Conservation (phyloP, 768 basidiomycete species). For the Tylopilus subfusipes region DNA sequence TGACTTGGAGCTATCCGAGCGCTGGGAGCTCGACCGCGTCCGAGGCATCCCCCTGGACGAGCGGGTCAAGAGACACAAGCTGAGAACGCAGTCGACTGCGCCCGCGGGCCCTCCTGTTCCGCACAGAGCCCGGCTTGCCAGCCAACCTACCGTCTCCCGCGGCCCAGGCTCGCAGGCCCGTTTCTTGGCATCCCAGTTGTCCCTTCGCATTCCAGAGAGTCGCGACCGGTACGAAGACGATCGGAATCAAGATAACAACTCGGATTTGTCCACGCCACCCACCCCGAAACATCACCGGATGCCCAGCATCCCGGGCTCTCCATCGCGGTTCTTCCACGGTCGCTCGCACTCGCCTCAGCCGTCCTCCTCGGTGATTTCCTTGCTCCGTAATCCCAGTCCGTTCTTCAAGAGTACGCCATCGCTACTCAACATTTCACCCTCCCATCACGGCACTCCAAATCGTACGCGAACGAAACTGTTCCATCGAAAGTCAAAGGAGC, state of each 20-base stretch:
- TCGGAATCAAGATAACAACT: slow-evolving; percentile 27
- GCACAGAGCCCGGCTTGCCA: slow-evolving; percentile 31
- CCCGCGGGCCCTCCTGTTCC: slow-evolving; percentile 15
- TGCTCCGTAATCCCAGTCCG: slow-evolving; percentile 34
- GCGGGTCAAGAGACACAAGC: slow-evolving; percentile 35
- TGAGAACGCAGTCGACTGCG: slow-evolving; percentile 32
- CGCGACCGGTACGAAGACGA: slow-evolving; percentile 33
- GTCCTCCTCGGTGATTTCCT: slow-evolving; percentile 33
- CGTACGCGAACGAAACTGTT: slow-evolving; percentile 33
- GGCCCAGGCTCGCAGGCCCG: slow-evolving; percentile 29
- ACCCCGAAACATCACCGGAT: slow-evolving; percentile 33
- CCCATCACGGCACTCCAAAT: slow-evolving; percentile 28
- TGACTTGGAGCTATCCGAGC: slow-evolving; percentile 41
- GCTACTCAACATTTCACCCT: slow-evolving; percentile 29
- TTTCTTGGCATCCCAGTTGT: slow-evolving; percentile 32
- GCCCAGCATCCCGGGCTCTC: slow-evolving; percentile 30
- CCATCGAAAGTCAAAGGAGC: slow-evolving; percentile 35
- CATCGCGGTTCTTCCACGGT: slow-evolving; percentile 30
- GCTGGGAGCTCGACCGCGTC: slow-evolving; percentile 44
- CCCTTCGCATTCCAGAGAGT: slow-evolving; percentile 33
- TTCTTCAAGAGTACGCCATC: slow-evolving; percentile 35
- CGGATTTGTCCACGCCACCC: slow-evolving; percentile 31
- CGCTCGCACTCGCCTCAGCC: slow-evolving; percentile 34
- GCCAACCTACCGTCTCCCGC: slow-evolving; percentile 27
- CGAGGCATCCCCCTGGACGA: slow-evolving; percentile 42